phyloP scores from a whole-genome alignment of 2,329 filamentous ascomycete genomes.

The Trichoderma brevicompactum region DNA sequence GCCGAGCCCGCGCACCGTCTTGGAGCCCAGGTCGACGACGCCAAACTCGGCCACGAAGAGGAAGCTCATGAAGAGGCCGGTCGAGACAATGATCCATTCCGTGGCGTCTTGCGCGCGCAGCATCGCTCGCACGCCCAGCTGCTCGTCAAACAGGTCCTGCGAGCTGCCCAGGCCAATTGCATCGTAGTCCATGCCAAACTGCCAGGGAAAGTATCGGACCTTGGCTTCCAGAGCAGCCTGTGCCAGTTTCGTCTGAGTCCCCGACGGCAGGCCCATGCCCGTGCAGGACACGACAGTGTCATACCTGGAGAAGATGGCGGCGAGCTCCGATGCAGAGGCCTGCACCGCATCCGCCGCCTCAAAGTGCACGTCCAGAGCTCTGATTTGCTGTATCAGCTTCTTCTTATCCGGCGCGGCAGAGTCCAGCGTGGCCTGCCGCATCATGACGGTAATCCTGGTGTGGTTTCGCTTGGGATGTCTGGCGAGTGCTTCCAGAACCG shows the following conservation, averaged over 20 bases:
- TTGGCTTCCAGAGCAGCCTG: conserved; percentile 57
- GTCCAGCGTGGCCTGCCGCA: conserved; percentile 55
- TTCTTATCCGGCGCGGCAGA: conserved; percentile 46
- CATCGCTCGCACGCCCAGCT: conserved; percentile 60
- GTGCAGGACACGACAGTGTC: conserved; percentile 63
- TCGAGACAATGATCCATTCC: conserved; percentile 68
- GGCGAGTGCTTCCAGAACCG: conserved; percentile 57
- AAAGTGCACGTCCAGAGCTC: conserved; percentile 46
- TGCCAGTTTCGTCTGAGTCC: conserved; percentile 62
- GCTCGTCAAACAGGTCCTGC: conserved; percentile 71
- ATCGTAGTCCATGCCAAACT: conserved; percentile 76
- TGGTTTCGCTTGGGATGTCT: conserved; percentile 48
- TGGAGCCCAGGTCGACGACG: conserved; percentile 55
- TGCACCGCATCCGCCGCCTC: conserved; percentile 52
- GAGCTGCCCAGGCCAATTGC: conserved; percentile 60
- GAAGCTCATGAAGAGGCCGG: conserved; percentile 73
- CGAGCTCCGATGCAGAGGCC: conserved; percentile 45
- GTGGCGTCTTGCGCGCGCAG: conserved; percentile 48
- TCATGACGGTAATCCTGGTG: conserved; percentile 54
- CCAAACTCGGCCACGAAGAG: conserved; percentile 67
- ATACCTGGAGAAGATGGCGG: conserved; percentile 50
- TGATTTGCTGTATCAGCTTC: conserved; percentile 41
- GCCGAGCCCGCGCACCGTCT: conserved; percentile 58
- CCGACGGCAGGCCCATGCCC: conserved; percentile 61
- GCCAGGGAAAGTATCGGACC: conserved; percentile 68